These are phyloP conservation scores for Monilinia aucupariae DNA, from an alignment of 2,329 filamentous ascomycete genomes.

Conservation along the genomic window DNA sequence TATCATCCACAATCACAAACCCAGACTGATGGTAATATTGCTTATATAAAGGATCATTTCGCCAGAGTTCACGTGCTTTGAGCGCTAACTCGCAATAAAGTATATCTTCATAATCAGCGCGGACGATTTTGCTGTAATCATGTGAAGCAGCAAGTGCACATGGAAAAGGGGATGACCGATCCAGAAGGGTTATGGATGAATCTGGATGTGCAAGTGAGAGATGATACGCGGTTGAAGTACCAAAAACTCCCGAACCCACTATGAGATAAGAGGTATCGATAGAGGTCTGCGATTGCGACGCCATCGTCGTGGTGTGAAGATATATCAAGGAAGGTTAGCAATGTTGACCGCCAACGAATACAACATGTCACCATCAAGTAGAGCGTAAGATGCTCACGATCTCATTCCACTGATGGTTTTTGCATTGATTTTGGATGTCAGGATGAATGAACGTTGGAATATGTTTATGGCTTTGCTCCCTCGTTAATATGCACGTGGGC, in stretches of 20 bases:
- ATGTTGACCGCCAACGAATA: neutral
- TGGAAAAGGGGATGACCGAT: slow-evolving; percentile 38
- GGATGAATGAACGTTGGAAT: neutral
- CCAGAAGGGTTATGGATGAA: slow-evolving; percentile 41
- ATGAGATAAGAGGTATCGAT: slow-evolving; percentile 37
- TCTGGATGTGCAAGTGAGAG: slow-evolving; percentile 39
- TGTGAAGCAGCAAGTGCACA: slow-evolving; percentile 48
- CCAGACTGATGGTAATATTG: slow-evolving; percentile 46
- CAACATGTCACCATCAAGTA: neutral
- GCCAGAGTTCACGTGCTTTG: slow-evolving; percentile 46
- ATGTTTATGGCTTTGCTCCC: neutral
- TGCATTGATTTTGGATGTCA: neutral
- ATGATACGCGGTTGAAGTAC: slow-evolving; percentile 46
- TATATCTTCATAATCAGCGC: slow-evolving; percentile 51
- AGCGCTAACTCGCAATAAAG: slow-evolving; percentile 47
- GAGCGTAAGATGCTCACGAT: neutral
- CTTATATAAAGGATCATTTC: slow-evolving; percentile 43
- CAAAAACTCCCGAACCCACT: slow-evolving; percentile 49
- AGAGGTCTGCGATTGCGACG: neutral
- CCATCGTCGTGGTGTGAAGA: neutral
- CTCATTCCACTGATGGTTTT: neutral
- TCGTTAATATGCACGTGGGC: neutral
- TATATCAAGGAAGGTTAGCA: neutral
- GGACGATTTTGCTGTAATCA: slow-evolving; percentile 56
- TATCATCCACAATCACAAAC: slow-evolving; percentile 43